Base-by-base conservation (phyloP, 2,329 filamentous ascomycete genomes). In the Epichloe sp. region DNA sequence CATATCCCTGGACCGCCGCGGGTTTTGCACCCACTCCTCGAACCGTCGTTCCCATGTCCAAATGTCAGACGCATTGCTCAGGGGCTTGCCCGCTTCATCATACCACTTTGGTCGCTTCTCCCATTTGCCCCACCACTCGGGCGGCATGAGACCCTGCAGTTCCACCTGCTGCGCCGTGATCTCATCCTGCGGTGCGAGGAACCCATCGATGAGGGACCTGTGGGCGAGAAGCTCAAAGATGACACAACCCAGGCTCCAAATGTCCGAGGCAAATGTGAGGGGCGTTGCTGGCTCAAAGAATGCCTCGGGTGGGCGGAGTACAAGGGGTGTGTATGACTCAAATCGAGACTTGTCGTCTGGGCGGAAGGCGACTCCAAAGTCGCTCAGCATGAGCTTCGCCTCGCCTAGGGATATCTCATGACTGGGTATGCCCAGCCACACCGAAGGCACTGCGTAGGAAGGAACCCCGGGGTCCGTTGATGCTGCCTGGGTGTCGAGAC, bases 41-140 rank as follows among this genome's bases (percentile, higher is more conserved):
- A 58, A 58, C 34, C 53, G 47, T 43, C 52, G 47, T 10, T 55
- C 51, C 54, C 54, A 59, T 26, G 52, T 31, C 52, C 50, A 59
- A 5, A 57, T 47, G 38, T 57, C 54, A 46, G 19, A 35, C 41
- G 38, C 38, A 5, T 49, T 49, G 21, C 53, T 55, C n/a, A 58
- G 35, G 2, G 55, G 41, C 5, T 35, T 53, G 11, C 56, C 52
- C 14, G 26, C 46, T n/a, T 56, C 51, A 36, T 58, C 55, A 42
- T 58, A 62, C 48, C 52, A 58, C n/a, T 57, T 52, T 2, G 44
- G 21, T 4, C 59, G 51, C 36, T 53, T 43, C 26, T 31, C 26
- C 26, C 26, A 31, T 10, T 10, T 31, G 26, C 26, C 8, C 26
- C 26, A 31, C 8, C 3, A 31, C 8, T 31, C 26, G 8, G 8